Conservation (phyloP, 495 filamentous ascomycete genomes). For the Trichoderma reesei region DNA sequence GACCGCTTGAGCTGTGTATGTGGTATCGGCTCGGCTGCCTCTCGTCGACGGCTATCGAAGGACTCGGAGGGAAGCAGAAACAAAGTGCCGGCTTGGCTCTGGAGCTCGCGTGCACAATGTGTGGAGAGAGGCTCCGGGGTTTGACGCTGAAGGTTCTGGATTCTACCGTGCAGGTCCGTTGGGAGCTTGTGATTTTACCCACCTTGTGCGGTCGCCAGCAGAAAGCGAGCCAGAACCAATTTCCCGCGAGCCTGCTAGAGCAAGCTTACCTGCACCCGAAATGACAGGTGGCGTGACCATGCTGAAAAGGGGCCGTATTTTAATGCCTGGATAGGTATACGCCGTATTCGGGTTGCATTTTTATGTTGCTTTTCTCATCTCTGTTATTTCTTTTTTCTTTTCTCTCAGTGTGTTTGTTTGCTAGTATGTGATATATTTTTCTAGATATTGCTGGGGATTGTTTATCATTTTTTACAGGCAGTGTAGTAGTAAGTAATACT, state of each 20-base stretch:
- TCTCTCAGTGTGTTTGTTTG: no score
- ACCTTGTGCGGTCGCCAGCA: neutral
- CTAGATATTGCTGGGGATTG: no score
- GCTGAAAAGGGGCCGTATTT: neutral
- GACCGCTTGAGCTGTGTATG: neutral
- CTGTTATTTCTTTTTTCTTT: neutral
- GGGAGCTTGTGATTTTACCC: slow-evolving; percentile 9
- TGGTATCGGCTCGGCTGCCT: neutral
- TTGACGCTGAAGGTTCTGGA: slow-evolving; percentile 4
- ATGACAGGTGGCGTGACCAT: slow-evolving; percentile 8
- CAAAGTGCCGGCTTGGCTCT: neutral
- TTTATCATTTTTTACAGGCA: no score
- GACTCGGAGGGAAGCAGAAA: neutral
- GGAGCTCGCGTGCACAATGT: slow-evolving; percentile 3
- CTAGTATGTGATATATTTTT: no score
- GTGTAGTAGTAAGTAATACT: no score
- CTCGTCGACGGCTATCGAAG: neutral
- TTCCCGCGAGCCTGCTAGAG: slow-evolving; percentile 8
- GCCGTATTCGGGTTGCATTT: neutral
- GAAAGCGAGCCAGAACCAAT: neutral
- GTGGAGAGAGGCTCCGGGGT: neutral
- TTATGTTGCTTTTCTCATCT: no score
- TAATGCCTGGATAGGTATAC: slow-evolving; percentile 4
- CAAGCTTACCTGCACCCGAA: slow-evolving; percentile 4
- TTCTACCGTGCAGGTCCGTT: no score